Evolutionary conservation across 2,329 filamentous ascomycete genomes (phyloP).

Genomic region (Calonectria naviculata): DNA sequence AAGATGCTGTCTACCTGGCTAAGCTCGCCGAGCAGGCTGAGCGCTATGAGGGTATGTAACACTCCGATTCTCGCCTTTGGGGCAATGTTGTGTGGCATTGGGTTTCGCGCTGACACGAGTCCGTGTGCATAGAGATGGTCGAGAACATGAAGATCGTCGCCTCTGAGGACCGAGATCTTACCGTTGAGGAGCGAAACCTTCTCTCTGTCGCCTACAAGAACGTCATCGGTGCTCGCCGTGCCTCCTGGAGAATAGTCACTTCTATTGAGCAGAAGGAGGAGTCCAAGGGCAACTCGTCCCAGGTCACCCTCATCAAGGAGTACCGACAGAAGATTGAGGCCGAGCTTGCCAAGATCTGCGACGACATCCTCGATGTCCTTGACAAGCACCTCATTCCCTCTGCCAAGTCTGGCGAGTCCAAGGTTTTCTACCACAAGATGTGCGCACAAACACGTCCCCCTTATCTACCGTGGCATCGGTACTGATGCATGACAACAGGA

Average conservation of each 20-base stretch:
- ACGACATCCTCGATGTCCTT: slow-evolving; percentile 96
- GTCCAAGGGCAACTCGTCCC: slow-evolving; percentile 96
- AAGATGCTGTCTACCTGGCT: slow-evolving; percentile 99
- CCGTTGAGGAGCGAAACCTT: slow-evolving; percentile 98
- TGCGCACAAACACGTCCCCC: slow-evolving; percentile 57
- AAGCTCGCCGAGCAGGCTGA: slow-evolving; percentile 99
- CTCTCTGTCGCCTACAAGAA: slow-evolving; percentile 99
- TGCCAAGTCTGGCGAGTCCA: slow-evolving; percentile 96
- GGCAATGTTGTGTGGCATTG: background rate
- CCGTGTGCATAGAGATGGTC: slow-evolving; percentile 85
- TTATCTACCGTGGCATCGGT: background rate
- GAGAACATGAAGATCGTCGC: slow-evolving; percentile 99
- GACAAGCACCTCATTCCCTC: slow-evolving; percentile 95
- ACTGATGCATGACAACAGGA: slow-evolving; percentile 66
- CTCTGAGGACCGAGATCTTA: slow-evolving; percentile 83
- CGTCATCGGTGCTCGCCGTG: slow-evolving; percentile 97
- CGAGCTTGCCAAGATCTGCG: slow-evolving; percentile 97
- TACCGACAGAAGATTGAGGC: slow-evolving; percentile 99
- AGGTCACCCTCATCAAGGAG: slow-evolving; percentile 92
- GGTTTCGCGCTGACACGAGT: slow-evolving; percentile 38
- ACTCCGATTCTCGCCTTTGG: slow-evolving; percentile 2
- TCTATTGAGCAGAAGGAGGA: slow-evolving; percentile 99
- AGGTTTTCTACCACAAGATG: slow-evolving; percentile 99
- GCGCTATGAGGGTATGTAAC: slow-evolving; percentile 93
- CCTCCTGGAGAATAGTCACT: slow-evolving; percentile 99